These are phyloP conservation scores for Pichia sp. DNA, from an alignment of 1,139 yeast genomes.

Conservation along the genomic window DNA sequence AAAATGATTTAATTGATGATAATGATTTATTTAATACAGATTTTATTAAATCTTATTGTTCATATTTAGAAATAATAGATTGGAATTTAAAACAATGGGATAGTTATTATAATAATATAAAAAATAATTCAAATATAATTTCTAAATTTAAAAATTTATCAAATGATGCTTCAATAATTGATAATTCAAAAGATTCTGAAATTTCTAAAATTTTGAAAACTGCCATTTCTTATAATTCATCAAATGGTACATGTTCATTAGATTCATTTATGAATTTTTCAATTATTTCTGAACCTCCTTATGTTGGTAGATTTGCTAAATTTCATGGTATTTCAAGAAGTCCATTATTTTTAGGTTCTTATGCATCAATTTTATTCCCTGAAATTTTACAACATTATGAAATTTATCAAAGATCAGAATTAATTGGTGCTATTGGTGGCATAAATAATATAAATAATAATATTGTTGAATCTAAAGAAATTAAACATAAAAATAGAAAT, in stretches of 20 bases:
- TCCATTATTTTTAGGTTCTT: conserved; percentile 51
- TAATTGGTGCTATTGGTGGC: conserved; percentile 46
- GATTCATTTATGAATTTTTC: conserved; percentile 37
- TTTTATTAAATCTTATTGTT: conserved; percentile 54
- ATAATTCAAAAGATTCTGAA: conserved; percentile 3
- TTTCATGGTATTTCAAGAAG: conserved; percentile 39
- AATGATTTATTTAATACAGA: conserved; percentile 21
- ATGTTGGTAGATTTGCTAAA: conserved; percentile 37
- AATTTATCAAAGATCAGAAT: conserved; percentile 45
- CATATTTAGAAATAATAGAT: conserved; percentile 60
- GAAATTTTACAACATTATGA: conserved; percentile 47
- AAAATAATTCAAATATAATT: conserved; percentile 7
- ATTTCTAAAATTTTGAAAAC: conserved; percentile 25
- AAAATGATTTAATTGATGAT: background rate
- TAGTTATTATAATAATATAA: conserved; percentile 41
- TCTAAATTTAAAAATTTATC: background rate
- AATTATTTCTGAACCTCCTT: conserved; percentile 39
- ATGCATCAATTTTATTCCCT: conserved; percentile 56
- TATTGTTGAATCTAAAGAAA: conserved; percentile 19
- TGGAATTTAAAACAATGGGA: conserved; percentile 82
- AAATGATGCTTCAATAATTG: conserved; percentile 2
- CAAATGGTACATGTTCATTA: conserved; percentile 29
- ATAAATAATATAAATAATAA: too few species aligned
- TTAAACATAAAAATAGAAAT: conserved; percentile 32
- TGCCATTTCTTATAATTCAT: conserved; percentile 33